Evolutionary conservation across 164 flowering plant genomes (phyloP), one percentile per base, ranked within the genome.

Genomic region (Aristolochia contorta): DNA sequence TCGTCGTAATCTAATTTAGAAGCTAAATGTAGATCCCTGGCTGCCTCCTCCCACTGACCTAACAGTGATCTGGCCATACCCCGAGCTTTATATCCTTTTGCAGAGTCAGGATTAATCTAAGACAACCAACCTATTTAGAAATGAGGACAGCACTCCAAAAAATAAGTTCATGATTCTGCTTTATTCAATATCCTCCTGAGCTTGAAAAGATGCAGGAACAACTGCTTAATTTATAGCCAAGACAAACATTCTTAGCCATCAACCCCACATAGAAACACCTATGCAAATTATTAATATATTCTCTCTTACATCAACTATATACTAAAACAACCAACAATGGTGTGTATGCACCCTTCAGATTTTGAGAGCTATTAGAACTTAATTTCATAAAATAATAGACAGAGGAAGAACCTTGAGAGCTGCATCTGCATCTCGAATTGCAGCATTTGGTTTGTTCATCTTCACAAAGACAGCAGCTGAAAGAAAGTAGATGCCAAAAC

Each of bases 391-490:
- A 19, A 23, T 47, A 60, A 4, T 30, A 30, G 18, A 43, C 14
- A 30, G n/a, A 37, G 54, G 49, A 49, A n/a, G 18, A 57, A 86
- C 97, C 96, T 89, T 78, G 20, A 89, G 65, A 67, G 98, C 97
- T 1, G 96, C 97, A 81, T 65, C 75, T 47, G 96, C 96, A 81
- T 92, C 98, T 18, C 87, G 79, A 47, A 87, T 81, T 60, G 96
- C 98, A 62, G 96, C 96, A 77, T 92, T 92, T 47, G 98, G 98
- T 67, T 92, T 89, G 82, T 81, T 86, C 88, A 89, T 78, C 64
- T 87, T 87, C 64, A 87, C 74, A 73, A 78, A 89, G 3, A 92
- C 85, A 67, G 67, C 78, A 57, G 97, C 98, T 91, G 86, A 62
- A 67, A 69, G 57, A 16, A 50, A 57, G 54, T 41, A 67, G 13